Evolutionary conservation across 208 protist genomes (phyloP).

Genomic region (Dictyostelium gargantuum): DNA sequence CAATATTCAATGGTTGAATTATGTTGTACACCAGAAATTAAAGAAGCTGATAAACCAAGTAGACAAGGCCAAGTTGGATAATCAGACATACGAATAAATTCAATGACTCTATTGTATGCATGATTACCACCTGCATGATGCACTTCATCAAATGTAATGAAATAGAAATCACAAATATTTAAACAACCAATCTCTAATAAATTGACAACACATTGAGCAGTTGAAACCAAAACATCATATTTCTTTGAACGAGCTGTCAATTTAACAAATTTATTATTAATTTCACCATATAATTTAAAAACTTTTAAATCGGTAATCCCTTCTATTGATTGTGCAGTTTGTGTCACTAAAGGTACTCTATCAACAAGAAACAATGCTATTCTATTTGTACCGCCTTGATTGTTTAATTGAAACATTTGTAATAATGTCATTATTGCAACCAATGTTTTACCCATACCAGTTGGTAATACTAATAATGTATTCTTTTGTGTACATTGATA

Average conservation of each 20-base stretch:
- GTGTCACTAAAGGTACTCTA: slow-evolving; percentile 37
- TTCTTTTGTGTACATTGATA: background rate
- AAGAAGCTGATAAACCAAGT: slow-evolving; percentile 18
- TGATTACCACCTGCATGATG: slow-evolving; percentile 34
- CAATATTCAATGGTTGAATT: background rate
- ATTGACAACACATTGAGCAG: background rate
- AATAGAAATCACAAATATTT: background rate
- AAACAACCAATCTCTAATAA: background rate
- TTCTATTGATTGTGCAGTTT: slow-evolving; percentile 8
- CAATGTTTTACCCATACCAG: slow-evolving; percentile 42
- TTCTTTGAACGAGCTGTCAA: background rate
- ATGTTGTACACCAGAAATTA: background rate
- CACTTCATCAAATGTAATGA: slow-evolving; percentile 52
- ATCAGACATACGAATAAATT: background rate
- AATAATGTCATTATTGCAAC: background rate
- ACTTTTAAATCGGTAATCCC: background rate
- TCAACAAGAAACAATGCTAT: background rate
- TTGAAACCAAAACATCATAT: slow-evolving; percentile 5
- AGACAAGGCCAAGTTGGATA: background rate
- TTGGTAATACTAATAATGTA: slow-evolving; percentile 54
- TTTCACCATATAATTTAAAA: background rate
- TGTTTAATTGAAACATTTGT: background rate
- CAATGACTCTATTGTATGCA: background rate
- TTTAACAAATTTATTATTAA: background rate
- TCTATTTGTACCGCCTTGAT: background rate